Evolutionary conservation across 306 rosid species (phyloP), one percentile per base, ranked within the genome.

Genomic region (Argentina anserina): DNA sequence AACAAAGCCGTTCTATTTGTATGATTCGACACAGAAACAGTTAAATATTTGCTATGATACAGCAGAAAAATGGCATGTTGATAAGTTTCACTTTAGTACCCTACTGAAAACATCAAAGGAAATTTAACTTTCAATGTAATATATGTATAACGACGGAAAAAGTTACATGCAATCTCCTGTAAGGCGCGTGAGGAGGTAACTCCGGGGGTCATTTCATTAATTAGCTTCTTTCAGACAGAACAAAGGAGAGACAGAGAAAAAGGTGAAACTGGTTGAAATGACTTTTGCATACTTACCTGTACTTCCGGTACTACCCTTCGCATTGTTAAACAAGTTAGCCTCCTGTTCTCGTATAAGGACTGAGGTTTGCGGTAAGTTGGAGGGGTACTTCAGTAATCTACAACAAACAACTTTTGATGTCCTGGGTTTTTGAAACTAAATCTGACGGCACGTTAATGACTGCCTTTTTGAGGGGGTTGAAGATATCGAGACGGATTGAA

Each of bases 401-500:
- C 0, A 0, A 0, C 4, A 17, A 78, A 69, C 88, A 72, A 53
- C 73, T 18, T 76, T 83, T 77, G 82, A 47, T 34, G 89, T 87
- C 72, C 83, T 78, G 84, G 86, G 82, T 77, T 86, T 86, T 81
- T 86, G 86, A 87, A 87, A 76, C 89, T 85, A 90, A 86, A 88
- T 88, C 90, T 84, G 91, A 85, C 92, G 91, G 81, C 85, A 78
- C 83, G 84, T 88, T 86, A 76, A 83, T 84, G 86, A 83, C 77
- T 69, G 81, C 90, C 86, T 71, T 87, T 90, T 78, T 72, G 46
- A 17, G 39, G 81, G 80, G 63, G 20, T 83, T 79, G 81, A 62
- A 80, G 80, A 74, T 66, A 84, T 81, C 90, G 86, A 88, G 87
- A 82, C 76, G 47, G 64, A 81, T 83, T 83, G 74, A 70, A 90